A percentile compares a stretch with the other conserved stretches of the same genome.
These are phyloP conservation scores for Purshia tridentata DNA, from an alignment of 306 rosid genomes.

Conservation along the genomic window DNA sequence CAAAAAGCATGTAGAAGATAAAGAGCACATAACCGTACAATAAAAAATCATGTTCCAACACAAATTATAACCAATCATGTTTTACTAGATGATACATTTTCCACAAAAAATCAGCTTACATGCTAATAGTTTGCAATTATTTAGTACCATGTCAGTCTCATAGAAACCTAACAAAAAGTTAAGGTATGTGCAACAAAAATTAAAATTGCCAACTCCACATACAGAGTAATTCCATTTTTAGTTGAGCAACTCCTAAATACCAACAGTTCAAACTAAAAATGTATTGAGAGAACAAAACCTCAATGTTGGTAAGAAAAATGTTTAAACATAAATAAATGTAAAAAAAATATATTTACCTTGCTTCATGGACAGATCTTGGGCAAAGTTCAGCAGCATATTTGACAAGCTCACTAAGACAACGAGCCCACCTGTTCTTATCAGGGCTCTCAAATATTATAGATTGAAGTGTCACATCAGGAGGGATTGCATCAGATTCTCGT, in stretches of 20 bases:
- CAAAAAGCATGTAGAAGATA: constrained; percentile 1
- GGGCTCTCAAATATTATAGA: constrained; percentile 98
- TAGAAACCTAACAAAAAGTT: neutral
- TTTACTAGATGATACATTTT: neutral
- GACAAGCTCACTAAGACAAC: constrained; percentile 94
- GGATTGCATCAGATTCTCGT: constrained; percentile 91
- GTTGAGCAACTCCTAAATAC: neutral
- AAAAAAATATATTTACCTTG: constrained; percentile 57
- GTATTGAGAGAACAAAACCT: neutral
- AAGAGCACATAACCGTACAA: neutral
- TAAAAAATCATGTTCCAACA: constrained; percentile 10
- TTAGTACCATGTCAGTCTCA: neutral
- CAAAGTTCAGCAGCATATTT: constrained; percentile 96
- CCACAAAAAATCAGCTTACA: constrained; percentile 1
- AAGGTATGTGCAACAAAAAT: neutral
- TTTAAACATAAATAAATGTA: neutral
- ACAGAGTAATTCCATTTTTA: neutral
- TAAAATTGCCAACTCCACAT: neutral
- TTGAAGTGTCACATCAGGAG: constrained; percentile 88
- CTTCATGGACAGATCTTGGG: constrained; percentile 89
- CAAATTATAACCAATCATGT: neutral
- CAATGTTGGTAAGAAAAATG: constrained; percentile 1
- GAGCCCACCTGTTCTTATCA: constrained; percentile 97
- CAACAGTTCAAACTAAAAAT: neutral
- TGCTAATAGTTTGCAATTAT: neutral